phyloP scores from a whole-genome alignment of 202 grass and related monocot species.

The Digitaria exilis region DNA sequence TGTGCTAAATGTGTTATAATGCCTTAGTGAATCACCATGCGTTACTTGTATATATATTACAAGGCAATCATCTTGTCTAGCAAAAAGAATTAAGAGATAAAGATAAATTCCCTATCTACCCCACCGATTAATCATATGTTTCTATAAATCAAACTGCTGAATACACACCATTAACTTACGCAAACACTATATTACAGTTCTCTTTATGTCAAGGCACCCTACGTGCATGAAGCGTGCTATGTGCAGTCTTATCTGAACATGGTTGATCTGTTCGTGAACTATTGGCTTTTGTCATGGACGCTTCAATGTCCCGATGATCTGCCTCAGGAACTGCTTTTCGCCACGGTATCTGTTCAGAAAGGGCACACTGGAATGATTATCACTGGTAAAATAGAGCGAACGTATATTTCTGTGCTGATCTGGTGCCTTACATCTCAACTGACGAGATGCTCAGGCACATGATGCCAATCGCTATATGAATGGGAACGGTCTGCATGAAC shows the following conservation, averaged over 20 bases:
- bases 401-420: background rate
- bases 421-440: slow-evolving; percentile 69
- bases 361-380: slow-evolving; percentile 9
- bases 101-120: background rate
- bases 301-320: slow-evolving; percentile 53
- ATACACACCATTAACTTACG: background rate
- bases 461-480: slow-evolving; percentile 73
- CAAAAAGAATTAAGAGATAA: background rate
- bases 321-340: slow-evolving; percentile 83
- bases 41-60: background rate
- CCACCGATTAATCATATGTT: background rate
- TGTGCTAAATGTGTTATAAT: too few relatives aligned
- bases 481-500: slow-evolving; percentile 80
- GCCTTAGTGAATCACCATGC: background rate
- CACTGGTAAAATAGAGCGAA: background rate
- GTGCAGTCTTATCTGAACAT: background rate
- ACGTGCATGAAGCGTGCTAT: background rate
- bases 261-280: background rate
- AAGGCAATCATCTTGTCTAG: background rate
- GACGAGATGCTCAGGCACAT: slow-evolving; percentile 68
- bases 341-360: slow-evolving; percentile 68
- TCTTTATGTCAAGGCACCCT: background rate
- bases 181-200: background rate
- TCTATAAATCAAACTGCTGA: background rate
- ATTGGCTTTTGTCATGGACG: slow-evolving; percentile 21